A percentile compares a stretch with the other conserved stretches of the same genome.
phyloP scores from a whole-genome alignment of 1,284 basidiomycete genomes.

The Papiliotrema laurentii region DNA sequence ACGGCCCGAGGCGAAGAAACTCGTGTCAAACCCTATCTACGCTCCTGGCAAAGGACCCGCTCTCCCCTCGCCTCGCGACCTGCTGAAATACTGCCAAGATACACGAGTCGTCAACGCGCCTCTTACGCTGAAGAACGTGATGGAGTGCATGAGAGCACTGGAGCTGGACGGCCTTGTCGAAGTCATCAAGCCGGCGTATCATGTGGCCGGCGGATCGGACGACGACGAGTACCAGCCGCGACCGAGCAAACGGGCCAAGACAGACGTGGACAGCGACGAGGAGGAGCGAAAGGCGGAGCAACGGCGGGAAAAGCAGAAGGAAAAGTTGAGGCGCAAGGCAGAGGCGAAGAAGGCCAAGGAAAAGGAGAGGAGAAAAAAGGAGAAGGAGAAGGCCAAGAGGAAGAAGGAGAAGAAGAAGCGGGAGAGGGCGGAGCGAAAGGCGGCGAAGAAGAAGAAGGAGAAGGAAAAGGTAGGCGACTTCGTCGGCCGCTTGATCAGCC shows the following conservation, averaged over 20 bases:
- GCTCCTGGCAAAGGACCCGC: slow-evolving; percentile 27
- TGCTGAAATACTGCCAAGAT: slow-evolving; percentile 32
- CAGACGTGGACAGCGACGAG: slow-evolving; percentile 19
- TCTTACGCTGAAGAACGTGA: slow-evolving; percentile 42
- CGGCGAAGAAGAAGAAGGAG: slow-evolving; percentile 30
- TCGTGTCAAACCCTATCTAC: slow-evolving; percentile 29
- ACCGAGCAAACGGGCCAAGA: slow-evolving; percentile 5
- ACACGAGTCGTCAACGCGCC: slow-evolving; percentile 25
- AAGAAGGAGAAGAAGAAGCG: slow-evolving; percentile 26
- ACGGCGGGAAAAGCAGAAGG: slow-evolving; percentile 21
- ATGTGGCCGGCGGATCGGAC: slow-evolving; percentile 23
- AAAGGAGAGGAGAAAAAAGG: slow-evolving; percentile 29
- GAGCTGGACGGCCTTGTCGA: slow-evolving; percentile 45
- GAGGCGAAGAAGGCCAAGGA: slow-evolving; percentile 22
- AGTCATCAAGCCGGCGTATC: slow-evolving; percentile 42
- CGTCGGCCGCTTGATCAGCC: no score
- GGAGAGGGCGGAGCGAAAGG: slow-evolving; percentile 25
- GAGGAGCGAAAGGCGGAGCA: slow-evolving; percentile 16
- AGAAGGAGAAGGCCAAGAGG: slow-evolving; percentile 28
- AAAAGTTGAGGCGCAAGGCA: slow-evolving; percentile 21
- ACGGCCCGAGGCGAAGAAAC: background rate
- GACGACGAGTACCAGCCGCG: slow-evolving; percentile 20
- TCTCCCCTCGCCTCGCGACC: slow-evolving; percentile 30
- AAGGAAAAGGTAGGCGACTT: slow-evolving; percentile 28
- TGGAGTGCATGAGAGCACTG: slow-evolving; percentile 46